Evolutionary conservation across 2,329 filamentous ascomycete genomes (phyloP).

Genomic region (Alternaria ventricosa): DNA sequence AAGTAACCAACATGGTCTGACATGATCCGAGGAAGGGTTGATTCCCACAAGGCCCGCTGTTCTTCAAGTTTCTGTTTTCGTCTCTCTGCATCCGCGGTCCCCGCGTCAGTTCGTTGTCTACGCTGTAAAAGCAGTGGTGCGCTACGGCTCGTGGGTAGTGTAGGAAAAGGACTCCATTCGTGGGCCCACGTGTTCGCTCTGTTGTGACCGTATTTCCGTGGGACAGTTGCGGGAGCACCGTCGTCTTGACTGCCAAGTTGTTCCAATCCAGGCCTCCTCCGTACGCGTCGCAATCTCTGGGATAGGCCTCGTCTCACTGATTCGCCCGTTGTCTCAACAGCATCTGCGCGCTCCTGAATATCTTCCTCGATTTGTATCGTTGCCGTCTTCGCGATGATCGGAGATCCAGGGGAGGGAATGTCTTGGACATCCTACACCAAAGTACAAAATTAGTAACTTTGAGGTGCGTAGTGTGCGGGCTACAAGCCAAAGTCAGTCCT

Average conservation of each 20-base stretch:
- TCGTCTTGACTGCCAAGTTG: constrained; percentile 18
- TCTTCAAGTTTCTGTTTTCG: constrained; percentile 10
- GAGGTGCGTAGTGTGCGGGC: constrained; percentile 59
- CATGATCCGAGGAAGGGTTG: constrained; percentile 22
- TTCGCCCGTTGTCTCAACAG: constrained; percentile 14
- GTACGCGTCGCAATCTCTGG: constrained; percentile 22
- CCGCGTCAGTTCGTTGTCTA: constrained; percentile 6
- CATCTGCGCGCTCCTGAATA: constrained; percentile 12
- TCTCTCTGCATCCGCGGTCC: constrained; percentile 1
- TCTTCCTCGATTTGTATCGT: constrained; percentile 13
- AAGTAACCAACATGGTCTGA: constrained; percentile 14
- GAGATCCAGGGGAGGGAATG: constrained; percentile 15
- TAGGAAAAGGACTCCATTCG: constrained; percentile 8
- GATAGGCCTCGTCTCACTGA: constrained; percentile 19
- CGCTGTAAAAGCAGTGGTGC: constrained; percentile 12
- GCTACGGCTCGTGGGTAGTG: background rate
- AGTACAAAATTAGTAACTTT: constrained; percentile 54
- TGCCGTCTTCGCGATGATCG: constrained; percentile 18
- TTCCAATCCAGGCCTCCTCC: constrained; percentile 21
- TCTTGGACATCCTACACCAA: constrained; percentile 30
- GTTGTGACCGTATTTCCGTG: constrained; percentile 5
- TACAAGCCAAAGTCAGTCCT: constrained; percentile 43
- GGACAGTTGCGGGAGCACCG: constrained; percentile 2
- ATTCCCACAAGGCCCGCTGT: constrained; percentile 28
- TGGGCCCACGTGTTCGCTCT: constrained; percentile 14